Conservation (phyloP, 805 yeast species). For the Myxozyma nipponensis region DNA sequence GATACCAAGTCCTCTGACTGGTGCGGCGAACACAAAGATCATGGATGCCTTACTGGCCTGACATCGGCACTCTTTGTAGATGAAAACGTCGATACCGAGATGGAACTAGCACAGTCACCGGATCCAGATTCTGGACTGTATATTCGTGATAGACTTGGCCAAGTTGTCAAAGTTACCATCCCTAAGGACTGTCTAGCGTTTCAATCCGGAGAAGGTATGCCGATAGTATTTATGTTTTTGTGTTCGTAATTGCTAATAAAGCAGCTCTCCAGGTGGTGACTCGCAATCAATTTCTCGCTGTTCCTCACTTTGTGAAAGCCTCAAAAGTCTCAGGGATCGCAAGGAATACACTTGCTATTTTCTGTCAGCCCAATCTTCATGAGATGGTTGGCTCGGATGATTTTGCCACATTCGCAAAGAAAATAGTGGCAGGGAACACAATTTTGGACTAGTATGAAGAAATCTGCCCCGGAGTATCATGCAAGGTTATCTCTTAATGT, state of each 20-base stretch:
- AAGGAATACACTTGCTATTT: constrained; percentile 58
- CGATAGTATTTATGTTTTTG: background rate
- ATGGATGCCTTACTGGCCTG: constrained; percentile 56
- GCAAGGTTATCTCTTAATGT: no score
- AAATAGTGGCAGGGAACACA: constrained; percentile 37
- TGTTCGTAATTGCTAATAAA: no score
- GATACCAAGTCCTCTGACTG: constrained; percentile 41
- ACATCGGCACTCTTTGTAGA: constrained; percentile 52
- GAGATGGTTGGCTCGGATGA: constrained; percentile 44
- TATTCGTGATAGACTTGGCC: constrained; percentile 46
- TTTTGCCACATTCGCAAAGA: constrained; percentile 49
- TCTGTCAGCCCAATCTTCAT: constrained; percentile 56
- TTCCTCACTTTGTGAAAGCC: constrained; percentile 55
- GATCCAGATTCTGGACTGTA: constrained; percentile 50
- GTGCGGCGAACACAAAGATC: constrained; percentile 64
- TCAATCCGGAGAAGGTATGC: constrained; percentile 49
- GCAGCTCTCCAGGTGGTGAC: constrained; percentile 51
- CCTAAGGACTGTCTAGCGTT: constrained; percentile 56
- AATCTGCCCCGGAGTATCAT: background rate
- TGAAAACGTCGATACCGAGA: constrained; percentile 33
- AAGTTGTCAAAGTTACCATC: constrained; percentile 48
- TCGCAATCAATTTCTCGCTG: constrained; percentile 50
- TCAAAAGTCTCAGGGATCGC: constrained; percentile 39
- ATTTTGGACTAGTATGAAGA: background rate
- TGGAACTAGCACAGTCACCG: constrained; percentile 39